Evolutionary conservation across 2,329 filamentous ascomycete species (phyloP), one percentile per base, ranked within the genome.

Genomic region (Ascochyta lentis): DNA sequence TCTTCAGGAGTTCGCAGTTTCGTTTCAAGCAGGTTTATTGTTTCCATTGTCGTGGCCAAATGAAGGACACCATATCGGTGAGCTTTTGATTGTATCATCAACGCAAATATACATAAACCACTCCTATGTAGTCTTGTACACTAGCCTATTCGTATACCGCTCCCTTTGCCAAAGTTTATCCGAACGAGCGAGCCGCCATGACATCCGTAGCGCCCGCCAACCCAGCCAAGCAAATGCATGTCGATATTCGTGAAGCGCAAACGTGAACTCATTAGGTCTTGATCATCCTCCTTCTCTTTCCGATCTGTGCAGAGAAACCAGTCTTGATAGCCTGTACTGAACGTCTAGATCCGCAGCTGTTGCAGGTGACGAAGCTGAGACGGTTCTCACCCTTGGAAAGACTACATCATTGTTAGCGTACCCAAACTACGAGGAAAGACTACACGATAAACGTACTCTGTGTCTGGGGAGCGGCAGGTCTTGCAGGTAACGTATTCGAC

Each of bases 341-440:
- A 76, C 93, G 89, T 79, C 94, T 74, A 42, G 79, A 81, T 52
- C 80, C 81, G 67, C 82, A 84, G 45, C 78, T 81, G 81, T 95
- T 96, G 87, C 94, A 97, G 58, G 93, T 97, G 75, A 99, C 92
- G 83, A 98, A 99, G 83, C 96, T 97, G 64, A 99, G 84, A 82
- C 95, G 90, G 84, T 98, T 99, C 81, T 99, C 95, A 79, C 94
- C 95, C 84, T 98, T 98, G 87, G 89, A 96, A 75, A 99, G 90
- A 93, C 75, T 93, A 87, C 83, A 92, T 96, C 10, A 23, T 23
- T 45, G 92, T 98, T 82, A 96, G 96, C 38, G 15, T 35, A 23
- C 19, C 19, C 19, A 19, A 38, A 8, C 5, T 2, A 12, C 12
- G 12, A 9, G 13, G 5, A 33, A 23, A 16, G 22, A 16, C n/a